Conservation (phyloP, 208 protist species). For the Hexamita inflata region DNA sequence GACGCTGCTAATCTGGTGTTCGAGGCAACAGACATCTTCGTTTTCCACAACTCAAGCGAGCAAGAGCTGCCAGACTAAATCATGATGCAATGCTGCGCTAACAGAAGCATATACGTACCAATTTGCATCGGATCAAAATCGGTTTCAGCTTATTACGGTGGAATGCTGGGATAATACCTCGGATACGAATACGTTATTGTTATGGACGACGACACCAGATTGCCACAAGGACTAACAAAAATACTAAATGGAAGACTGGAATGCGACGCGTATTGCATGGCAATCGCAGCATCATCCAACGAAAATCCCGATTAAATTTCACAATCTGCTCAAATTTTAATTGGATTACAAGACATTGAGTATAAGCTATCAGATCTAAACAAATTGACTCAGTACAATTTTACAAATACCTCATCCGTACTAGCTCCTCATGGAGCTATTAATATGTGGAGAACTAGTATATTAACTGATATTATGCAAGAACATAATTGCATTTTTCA, state of each 20-base stretch:
- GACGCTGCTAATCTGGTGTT: slow-evolving; percentile 14
- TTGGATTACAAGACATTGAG: slow-evolving; percentile 30
- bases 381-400: slow-evolving; percentile 23
- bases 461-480: slow-evolving; percentile 17
- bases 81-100: slow-evolving; percentile 15
- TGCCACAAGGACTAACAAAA: not conserved
- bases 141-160: slow-evolving; percentile 20
- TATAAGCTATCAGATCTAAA: slow-evolving; percentile 29
- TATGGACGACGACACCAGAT: slow-evolving; percentile 30
- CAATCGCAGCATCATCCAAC: slow-evolving; percentile 25
- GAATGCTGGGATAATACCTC: not conserved
- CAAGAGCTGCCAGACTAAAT: slow-evolving; percentile 16
- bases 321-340: not conserved
- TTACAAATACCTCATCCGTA: slow-evolving; percentile 3
- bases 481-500: slow-evolving; percentile 33
- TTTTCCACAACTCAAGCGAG: slow-evolving; percentile 24
- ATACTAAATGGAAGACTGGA: slow-evolving; percentile 14
- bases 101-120: not conserved
- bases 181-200: slow-evolving; percentile 30
- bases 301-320: not conserved
- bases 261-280: slow-evolving; percentile 27
- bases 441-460: slow-evolving; percentile 24
- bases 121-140: slow-evolving; percentile 25
- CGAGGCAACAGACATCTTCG: slow-evolving; percentile 18
- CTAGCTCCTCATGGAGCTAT: slow-evolving; percentile 30